These are phyloP conservation scores for Tetrahymena thermophila DNA, from an alignment of 73 alveolate species.

Conservation along the genomic window DNA sequence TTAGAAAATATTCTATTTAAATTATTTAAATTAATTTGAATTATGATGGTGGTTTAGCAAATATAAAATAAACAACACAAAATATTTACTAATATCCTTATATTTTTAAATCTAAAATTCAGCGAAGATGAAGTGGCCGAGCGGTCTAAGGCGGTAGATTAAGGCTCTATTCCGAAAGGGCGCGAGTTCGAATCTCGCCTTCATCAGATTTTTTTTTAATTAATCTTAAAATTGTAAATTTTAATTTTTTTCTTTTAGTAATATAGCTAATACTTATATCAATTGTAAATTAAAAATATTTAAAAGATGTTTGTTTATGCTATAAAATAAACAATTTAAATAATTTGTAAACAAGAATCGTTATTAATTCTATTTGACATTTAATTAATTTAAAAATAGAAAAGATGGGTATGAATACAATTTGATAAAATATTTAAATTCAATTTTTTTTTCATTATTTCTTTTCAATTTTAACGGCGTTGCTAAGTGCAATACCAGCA, in stretches of 20 bases:
- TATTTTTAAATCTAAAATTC: not conserved
- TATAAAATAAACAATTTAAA: no score
- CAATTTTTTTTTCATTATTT: not conserved
- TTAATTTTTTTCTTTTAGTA: not conserved
- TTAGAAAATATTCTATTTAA: no score
- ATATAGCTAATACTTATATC: no score
- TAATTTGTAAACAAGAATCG: no score
- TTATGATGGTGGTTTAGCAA: not conserved
- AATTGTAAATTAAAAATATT: no score
- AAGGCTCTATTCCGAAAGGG: conserved; percentile 5
- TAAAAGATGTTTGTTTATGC: no score
- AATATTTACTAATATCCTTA: no score
- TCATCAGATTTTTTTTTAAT: not conserved
- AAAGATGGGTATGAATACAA: not conserved
- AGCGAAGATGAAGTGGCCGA: not conserved
- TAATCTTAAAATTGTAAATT: not conserved
- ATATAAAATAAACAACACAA: no score
- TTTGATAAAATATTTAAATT: not conserved
- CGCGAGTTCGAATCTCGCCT: conserved; percentile 7
- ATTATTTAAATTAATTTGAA: no score
- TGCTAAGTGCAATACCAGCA: conserved; percentile 23
- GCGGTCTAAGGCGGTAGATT: conserved; percentile 6
- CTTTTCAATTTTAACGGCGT: not conserved
- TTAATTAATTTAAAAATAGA: not conserved
- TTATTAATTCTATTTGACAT: not conserved